These are phyloP conservation scores for Aaosphaeria arxii DNA, from an alignment of 2,329 filamentous ascomycete species.

Conservation along the genomic window DNA sequence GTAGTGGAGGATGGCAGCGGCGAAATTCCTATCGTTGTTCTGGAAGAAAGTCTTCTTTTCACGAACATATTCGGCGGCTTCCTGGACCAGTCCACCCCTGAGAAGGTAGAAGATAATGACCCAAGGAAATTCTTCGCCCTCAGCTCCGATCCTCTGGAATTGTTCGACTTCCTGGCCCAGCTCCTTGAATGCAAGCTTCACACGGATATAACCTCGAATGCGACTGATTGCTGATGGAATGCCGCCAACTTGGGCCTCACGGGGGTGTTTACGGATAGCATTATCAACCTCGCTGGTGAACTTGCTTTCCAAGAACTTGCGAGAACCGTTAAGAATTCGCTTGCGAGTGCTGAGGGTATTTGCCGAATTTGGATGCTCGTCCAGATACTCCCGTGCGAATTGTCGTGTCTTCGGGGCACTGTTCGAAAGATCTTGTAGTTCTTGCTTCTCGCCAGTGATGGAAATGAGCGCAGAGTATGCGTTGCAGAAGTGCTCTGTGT, in stretches of 20 bases:
- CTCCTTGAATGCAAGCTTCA: constrained; percentile 77
- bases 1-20: constrained; percentile 82
- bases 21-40: constrained; percentile 86
- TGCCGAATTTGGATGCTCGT: constrained; percentile 65
- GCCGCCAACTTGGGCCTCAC: constrained; percentile 85
- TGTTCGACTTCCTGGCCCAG: constrained; percentile 77
- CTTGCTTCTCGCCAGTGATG: constrained; percentile 71
- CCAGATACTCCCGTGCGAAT: constrained; percentile 73
- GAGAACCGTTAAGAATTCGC: constrained; percentile 76
- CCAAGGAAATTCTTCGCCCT: constrained; percentile 80
- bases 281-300: constrained; percentile 77
- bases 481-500: constrained; percentile 72
- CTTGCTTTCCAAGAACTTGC: constrained; percentile 73
- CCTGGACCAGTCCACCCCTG: constrained; percentile 76
- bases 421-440: constrained; percentile 58
- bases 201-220: constrained; percentile 85
- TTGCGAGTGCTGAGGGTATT: constrained; percentile 68
- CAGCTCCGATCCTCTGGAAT: constrained; percentile 65
- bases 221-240: constrained; percentile 85
- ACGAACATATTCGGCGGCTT: constrained; percentile 84
- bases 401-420: constrained; percentile 70
- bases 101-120: constrained; percentile 90
- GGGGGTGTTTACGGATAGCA: constrained; percentile 76
- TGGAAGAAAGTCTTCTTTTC: constrained; percentile 80
- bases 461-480: constrained; percentile 79